Evolutionary conservation across 257 asterid genomes (phyloP).

Genomic region (Solanum sitiens): DNA sequence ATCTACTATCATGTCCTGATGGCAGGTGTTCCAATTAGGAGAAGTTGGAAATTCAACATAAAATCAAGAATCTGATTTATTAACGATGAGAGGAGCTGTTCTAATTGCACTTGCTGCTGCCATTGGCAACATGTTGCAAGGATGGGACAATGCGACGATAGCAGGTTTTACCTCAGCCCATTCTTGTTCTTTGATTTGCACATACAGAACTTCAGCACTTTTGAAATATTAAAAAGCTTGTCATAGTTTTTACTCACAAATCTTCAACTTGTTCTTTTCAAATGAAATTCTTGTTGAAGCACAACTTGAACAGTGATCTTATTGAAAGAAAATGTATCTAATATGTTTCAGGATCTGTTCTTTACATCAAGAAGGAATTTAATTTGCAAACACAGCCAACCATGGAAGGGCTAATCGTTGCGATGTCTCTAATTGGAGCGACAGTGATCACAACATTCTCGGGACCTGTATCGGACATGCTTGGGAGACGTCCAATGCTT

Average conservation of each 20-base stretch:
- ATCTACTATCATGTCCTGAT: background rate
- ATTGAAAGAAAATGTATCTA: background rate
- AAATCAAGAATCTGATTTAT: background rate
- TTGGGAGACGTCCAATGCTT: conserved; percentile 95
- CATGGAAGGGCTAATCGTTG: conserved; percentile 85
- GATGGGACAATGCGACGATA: conserved; percentile 98
- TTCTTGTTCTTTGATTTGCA: background rate
- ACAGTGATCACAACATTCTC: conserved; percentile 85
- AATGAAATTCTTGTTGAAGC: background rate
- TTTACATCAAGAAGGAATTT: conserved; percentile 85
- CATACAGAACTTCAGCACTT: background rate
- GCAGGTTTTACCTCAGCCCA: conserved; percentile 47
- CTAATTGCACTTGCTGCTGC: conserved; percentile 85
- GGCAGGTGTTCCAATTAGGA: background rate
- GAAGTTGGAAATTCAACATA: background rate
- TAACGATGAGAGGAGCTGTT: conserved; percentile 74
- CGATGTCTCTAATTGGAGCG: conserved; percentile 90
- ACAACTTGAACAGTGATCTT: background rate
- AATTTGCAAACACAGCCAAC: conserved; percentile 64
- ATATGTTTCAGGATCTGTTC: conserved; percentile 59
- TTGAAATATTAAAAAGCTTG: background rate
- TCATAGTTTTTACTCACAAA: background rate
- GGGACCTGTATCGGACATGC: conserved; percentile 65
- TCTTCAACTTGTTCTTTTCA: background rate
- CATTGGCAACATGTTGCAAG: conserved; percentile 84